These are phyloP conservation scores for Trichoderma asperellum DNA, from an alignment of 2,329 filamentous ascomycete genomes.

Conservation along the genomic window DNA sequence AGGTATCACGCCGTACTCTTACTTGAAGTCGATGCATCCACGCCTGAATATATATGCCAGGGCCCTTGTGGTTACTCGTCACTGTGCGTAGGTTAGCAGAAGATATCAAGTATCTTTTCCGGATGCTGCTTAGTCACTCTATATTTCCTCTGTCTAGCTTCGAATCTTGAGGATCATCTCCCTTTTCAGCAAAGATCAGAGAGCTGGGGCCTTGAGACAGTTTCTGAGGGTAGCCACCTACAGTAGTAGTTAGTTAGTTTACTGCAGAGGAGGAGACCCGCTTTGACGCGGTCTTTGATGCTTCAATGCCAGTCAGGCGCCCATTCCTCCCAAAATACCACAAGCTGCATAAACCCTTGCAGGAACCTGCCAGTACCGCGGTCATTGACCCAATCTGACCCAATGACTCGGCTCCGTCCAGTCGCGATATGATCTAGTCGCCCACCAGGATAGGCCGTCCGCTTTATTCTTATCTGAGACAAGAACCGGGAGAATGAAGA, in stretches of 20 bases:
- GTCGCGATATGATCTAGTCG: background rate
- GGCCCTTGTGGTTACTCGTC: background rate
- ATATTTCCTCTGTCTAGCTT: background rate
- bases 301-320: constrained; percentile 25
- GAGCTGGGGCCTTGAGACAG: background rate
- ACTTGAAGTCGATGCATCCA: constrained; percentile 16
- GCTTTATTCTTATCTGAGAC: background rate
- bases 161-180: background rate
- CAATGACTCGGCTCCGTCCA: constrained; percentile 19
- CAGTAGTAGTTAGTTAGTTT: background rate
- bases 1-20: constrained; percentile 3
- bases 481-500: background rate
- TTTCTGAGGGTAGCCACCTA: background rate
- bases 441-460: background rate
- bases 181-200: background rate
- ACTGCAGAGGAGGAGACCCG: constrained; percentile 12
- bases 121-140: background rate
- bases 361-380: constrained; percentile 1
- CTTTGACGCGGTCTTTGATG: constrained; percentile 20
- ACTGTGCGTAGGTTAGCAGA: background rate
- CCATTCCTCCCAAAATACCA: constrained; percentile 20
- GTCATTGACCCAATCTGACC: constrained; percentile 11
- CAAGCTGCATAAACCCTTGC: constrained; percentile 25
- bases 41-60: background rate
- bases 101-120: background rate